phyloP scores from a whole-genome alignment of 2,329 filamentous ascomycete species.

The Fusarium irregulare region DNA sequence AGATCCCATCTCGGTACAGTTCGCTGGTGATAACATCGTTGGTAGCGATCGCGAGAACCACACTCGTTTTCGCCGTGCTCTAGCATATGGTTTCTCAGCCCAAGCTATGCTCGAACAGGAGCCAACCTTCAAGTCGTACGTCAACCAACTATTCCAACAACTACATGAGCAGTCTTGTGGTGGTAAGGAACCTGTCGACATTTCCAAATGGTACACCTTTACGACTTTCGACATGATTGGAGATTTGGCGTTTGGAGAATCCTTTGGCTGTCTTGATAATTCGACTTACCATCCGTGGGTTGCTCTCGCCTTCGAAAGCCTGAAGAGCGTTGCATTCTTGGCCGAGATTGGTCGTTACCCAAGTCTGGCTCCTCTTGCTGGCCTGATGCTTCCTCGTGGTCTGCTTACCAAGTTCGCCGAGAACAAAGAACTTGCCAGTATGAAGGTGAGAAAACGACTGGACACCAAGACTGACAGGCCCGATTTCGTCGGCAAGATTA shows the following conservation, averaged over 20 bases:
- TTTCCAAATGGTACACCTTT: slow-evolving; percentile 5
- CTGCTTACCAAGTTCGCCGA: background rate
- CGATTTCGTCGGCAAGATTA: background rate
- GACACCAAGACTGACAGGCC: background rate
- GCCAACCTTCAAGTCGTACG: background rate
- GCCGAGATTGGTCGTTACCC: background rate
- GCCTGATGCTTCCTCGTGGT: background rate
- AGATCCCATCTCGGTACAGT: background rate
- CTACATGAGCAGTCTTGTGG: background rate
- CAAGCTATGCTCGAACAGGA: slow-evolving; percentile 11
- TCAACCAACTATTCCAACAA: background rate
- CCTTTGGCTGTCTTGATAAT: background rate
- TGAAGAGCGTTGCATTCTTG: background rate
- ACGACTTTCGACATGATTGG: slow-evolving; percentile 13
- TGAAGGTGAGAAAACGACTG: background rate
- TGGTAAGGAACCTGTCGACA: background rate
- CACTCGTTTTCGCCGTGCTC: slow-evolving; percentile 1
- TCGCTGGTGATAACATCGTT: background rate
- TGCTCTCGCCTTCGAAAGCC: background rate
- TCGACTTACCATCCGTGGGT: slow-evolving; percentile 11
- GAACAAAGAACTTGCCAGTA: background rate
- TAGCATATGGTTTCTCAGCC: slow-evolving; percentile 5
- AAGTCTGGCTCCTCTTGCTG: background rate
- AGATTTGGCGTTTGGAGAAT: slow-evolving; percentile 6
- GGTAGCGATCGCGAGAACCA: slow-evolving; percentile 1